A percentile compares a stretch with the other conserved stretches of the same genome.
These are phyloP conservation scores for Larix sibirica DNA, from an alignment of 83 land plant species.

Conservation along the genomic window DNA sequence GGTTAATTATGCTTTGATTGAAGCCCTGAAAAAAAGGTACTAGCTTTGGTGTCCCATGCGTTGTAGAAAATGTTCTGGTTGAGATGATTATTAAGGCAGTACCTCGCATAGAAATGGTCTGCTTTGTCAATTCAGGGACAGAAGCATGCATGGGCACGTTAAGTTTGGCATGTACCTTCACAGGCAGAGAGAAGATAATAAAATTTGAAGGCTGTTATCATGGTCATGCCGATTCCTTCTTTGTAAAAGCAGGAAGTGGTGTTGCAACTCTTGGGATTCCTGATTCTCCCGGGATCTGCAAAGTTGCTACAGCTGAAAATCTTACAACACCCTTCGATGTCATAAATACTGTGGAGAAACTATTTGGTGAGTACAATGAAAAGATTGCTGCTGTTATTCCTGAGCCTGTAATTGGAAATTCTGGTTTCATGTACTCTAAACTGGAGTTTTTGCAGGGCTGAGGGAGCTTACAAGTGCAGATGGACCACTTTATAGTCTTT, in stretches of 20 bases:
- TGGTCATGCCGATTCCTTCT: constrained; percentile 92
- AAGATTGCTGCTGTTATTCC: constrained; percentile 89
- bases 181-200: constrained; percentile 67
- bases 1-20: constrained; percentile 75
- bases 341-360: constrained; percentile 58
- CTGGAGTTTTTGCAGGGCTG: constrained; percentile 68
- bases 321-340: constrained; percentile 81
- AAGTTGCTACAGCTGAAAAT: constrained; percentile 66
- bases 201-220: constrained; percentile 39
- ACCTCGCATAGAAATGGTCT: constrained; percentile 93
- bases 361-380: constrained; percentile 58
- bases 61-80: constrained; percentile 77
- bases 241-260: constrained; percentile 97
- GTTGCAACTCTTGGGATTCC: constrained; percentile 95
- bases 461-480: constrained; percentile 62
- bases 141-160: too few relatives aligned
- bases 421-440: constrained; percentile 82
- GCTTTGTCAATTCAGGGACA: constrained; percentile 77
- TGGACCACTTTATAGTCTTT: constrained; percentile 78
- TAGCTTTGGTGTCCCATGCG: constrained; percentile 96
- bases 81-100: constrained; percentile 90
- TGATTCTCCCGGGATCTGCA: constrained; percentile 94
- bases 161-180: constrained; percentile 75
- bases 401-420: constrained; percentile 96
- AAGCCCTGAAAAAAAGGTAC: constrained; percentile 93